Evolutionary conservation across 805 yeast genomes (phyloP), one percentile per base, ranked within the genome.

Genomic region (Wickerhamiella azyma): DNA sequence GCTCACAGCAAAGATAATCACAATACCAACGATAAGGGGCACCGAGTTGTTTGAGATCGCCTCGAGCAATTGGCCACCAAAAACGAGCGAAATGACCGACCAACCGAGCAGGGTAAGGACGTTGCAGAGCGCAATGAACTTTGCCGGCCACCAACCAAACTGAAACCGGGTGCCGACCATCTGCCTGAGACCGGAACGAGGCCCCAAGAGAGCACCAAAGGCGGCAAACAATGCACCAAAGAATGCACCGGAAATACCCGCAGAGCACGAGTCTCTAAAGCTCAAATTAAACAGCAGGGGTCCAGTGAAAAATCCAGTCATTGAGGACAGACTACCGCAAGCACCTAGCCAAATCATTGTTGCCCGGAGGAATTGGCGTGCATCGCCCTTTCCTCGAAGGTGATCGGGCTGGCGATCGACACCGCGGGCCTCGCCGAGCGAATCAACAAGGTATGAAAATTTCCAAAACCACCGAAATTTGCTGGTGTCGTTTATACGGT

Each of bases 51-150:
- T 64, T 35, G 85, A 77, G 17, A 85, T 66, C 37, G 81, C 72
- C 8, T 76, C 69, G 41, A 85, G 62, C 49, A 85, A 79, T 62
- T 85, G 86, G 16, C 96, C 96, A 33, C 94, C 94, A 47, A 84
- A 78, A 41, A 85, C 92, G 53, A 82, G 75, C 59, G 84, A 85
- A n/a, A 85, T 86, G 30, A 85, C 79, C n/a, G 89, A 76, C 95
- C 95, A 85, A n/a, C 95, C 95, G 54, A 83, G 60, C 13, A 81
- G 80, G 42, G 94, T 94, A 37, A 82, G 61, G 48, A 82, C 76
- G 39, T 84, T 74, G 33, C 81, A 74, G 37, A 85, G 60, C 5
- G 85, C 78, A 40, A 84, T 81, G 46, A 84, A 66, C 60, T 81
- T 80, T 35, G 85, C 86, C 53, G 79, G 76, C 79, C 81, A 81